phyloP scores from a whole-genome alignment of 1,284 basidiomycete genomes.

The Sporisorium sorghi region DNA sequence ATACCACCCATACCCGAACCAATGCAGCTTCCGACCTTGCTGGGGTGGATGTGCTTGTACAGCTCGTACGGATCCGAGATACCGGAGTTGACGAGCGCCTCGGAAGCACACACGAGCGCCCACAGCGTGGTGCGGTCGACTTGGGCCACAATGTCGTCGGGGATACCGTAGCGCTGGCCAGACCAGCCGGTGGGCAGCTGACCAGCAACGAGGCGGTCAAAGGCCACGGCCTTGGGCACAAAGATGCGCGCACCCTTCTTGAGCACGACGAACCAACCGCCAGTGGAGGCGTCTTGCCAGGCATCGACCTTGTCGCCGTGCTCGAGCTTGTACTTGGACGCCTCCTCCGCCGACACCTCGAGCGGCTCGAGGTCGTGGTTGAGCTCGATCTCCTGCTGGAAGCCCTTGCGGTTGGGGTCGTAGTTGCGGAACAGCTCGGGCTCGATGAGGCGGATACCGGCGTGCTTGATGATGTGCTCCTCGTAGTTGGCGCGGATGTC shows the following conservation, averaged over 20 bases:
- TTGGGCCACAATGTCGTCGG: conserved; percentile 95
- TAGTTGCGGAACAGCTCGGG: conserved; percentile 97
- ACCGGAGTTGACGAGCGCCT: conserved; percentile 93
- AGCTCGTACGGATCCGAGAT: conserved; percentile 90
- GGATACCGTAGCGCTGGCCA: conserved; percentile 94
- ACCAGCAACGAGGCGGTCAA: conserved; percentile 92
- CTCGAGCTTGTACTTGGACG: conserved; percentile 93
- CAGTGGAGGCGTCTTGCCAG: conserved; percentile 85
- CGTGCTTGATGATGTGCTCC: conserved; percentile 89
- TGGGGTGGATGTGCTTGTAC: conserved; percentile 89
- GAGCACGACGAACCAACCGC: conserved; percentile 92
- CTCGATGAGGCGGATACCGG: conserved; percentile 96
- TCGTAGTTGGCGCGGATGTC: conserved; percentile 93
- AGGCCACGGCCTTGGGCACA: conserved; percentile 94
- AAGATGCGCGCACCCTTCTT: conserved; percentile 96
- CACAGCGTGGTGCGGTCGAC: conserved; percentile 94
- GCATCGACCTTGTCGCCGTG: conserved; percentile 96
- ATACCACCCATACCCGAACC: conserved; percentile 95
- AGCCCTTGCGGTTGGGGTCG: conserved; percentile 95
- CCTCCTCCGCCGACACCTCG: conserved; percentile 90
- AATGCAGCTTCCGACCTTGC: conserved; percentile 76
- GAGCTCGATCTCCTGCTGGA: conserved; percentile 96
- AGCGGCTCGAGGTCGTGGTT: conserved; percentile 96
- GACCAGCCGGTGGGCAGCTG: conserved; percentile 98
- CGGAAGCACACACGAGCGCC: conserved; percentile 93